Base-by-base conservation (phyloP, 148 eudicot genomes). In the Euryodendron excelsum region DNA sequence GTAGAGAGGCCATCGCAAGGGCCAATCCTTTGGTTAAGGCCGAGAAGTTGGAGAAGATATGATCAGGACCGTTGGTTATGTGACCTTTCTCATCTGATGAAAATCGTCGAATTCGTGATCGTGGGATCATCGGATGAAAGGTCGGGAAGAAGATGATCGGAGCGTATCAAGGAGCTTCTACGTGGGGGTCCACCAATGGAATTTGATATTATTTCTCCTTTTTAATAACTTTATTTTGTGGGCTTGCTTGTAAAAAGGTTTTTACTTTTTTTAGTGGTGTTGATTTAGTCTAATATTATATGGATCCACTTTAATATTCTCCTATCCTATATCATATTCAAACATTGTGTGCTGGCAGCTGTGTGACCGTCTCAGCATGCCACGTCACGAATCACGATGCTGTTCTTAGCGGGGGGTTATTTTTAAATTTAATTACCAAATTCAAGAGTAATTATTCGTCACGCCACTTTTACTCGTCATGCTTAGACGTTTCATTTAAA, bases 21-120 rank as follows among this genome's bases (percentile, higher is more conserved):
- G 92, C 82, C 5, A 91, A 91, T 69, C 94, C 94, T 0, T 45
- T 91, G 81, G 80, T 89, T 45, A 89, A 83, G 81, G 94, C 85
- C 10, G 79, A 62, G 33, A 91, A 89, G 80, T 77, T 89, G 81
- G 82, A 80, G 27, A 90, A 80, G 87, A 85, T 90, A 27, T 71
- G 60, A 66, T 79, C 77, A 14, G 64, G 17, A 53, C 67, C 71
- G 79, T 76, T 47, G 21, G 34, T 44, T 44, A 44, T 13, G 71
- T 20, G 71, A 67, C 37, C 37, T 61, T 28, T 41, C 2, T 61
- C 2, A 21, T 34, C 6, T n/a, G 37, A 3, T 31, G n/a, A 30
- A 18, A 28, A 61, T 37, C 48, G 71, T 37, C 45, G 55, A 27
- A 25, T 69, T 25, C 21, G 15, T 45, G 56, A 5, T 34, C 73